These are phyloP conservation scores for Aphanomyces cochlioides DNA, from an alignment of 352 stramenopile genomes.

Conservation along the genomic window DNA sequence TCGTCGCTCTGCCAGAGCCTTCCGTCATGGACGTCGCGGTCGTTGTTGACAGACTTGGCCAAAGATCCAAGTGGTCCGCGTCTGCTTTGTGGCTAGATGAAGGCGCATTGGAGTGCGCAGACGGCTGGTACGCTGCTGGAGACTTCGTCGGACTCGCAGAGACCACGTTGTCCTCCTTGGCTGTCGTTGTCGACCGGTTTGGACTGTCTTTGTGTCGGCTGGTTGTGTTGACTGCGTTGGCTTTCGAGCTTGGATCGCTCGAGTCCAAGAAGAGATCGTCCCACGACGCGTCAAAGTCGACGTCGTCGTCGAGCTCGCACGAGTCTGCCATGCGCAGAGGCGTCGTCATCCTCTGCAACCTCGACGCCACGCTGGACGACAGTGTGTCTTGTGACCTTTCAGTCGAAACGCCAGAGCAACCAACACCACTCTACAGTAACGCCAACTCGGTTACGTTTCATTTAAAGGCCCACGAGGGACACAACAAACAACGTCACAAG, in stretches of 20 bases:
- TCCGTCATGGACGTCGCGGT: no score
- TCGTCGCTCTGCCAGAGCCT: no score
- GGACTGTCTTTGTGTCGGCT: background rate
- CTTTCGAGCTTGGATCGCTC: background rate
- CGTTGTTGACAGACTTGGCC: no score
- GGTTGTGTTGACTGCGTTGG: background rate
- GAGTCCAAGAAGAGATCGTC: slow-evolving; percentile 9
- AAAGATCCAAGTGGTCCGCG: no score
- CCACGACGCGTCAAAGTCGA: slow-evolving; percentile 19
- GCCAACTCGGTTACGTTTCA: no score
- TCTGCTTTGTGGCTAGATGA: background rate
- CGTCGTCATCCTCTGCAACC: background rate
- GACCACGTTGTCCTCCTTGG: background rate
- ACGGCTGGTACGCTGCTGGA: background rate
- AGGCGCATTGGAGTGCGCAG: no score
- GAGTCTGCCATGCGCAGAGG: background rate
- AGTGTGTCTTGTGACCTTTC: background rate
- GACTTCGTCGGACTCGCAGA: slow-evolving; percentile 1
- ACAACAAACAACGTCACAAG: no score
- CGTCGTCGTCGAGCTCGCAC: background rate
- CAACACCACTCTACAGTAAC: no score
- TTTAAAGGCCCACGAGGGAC: no score
- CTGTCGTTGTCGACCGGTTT: background rate
- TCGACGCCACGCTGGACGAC: background rate
- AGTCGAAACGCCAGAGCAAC: background rate